Conservation (phyloP, 176 grass and related monocot genomes). For the Phyllostachys edulis region DNA sequence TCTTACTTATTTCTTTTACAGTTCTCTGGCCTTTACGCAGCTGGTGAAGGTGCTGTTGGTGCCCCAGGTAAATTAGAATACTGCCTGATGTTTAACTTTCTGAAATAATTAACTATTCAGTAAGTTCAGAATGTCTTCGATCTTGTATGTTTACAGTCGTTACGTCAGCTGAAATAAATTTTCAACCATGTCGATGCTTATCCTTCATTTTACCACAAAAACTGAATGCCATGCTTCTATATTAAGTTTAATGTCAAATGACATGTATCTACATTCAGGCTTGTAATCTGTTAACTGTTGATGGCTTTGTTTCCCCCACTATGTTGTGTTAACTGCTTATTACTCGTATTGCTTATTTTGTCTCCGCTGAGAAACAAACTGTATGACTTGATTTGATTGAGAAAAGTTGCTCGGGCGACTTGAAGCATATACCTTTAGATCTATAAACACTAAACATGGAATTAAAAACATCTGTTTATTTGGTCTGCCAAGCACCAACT, state of each 20-base stretch:
- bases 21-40: constrained; percentile 79
- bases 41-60: constrained; percentile 55
- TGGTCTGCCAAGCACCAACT: neutral
- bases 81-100: neutral
- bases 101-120: constrained; percentile 4
- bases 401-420: neutral
- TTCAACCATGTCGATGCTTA: neutral
- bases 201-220: constrained; percentile 1
- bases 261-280: neutral
- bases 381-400: neutral
- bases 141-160: neutral
- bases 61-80: constrained; percentile 57
- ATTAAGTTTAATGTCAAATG: neutral
- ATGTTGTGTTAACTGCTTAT: neutral
- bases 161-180: neutral
- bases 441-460: neutral
- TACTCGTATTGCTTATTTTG: neutral
- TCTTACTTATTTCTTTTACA: constrained; percentile 47
- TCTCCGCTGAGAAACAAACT: neutral
- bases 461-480: neutral
- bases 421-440: neutral
- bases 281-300: neutral
- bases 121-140: neutral
- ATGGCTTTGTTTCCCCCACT: neutral
- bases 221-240: neutral